phyloP scores from a whole-genome alignment of 257 asterid species.

The Coffea eugenioides region DNA sequence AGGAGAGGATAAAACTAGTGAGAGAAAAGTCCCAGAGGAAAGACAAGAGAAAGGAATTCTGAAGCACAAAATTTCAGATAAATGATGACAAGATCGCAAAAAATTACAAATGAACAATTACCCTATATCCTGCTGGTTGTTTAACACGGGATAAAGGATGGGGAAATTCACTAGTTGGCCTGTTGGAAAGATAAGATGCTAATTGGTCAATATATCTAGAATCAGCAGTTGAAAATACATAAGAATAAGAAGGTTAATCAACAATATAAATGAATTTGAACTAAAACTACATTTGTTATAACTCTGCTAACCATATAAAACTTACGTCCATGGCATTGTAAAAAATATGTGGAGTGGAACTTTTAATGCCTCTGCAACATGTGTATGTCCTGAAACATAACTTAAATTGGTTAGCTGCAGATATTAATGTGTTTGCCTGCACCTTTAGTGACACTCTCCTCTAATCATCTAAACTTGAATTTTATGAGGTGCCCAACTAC shows the following conservation, averaged over 20 bases:
- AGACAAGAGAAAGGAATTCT: slow-evolving; percentile 6
- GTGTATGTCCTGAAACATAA: slow-evolving; percentile 73
- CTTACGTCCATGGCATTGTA: slow-evolving; percentile 99
- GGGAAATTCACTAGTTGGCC: slow-evolving; percentile 98
- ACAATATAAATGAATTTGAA: neutral
- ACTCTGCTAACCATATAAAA: slow-evolving; percentile 27
- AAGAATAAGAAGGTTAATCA: slow-evolving; percentile 16
- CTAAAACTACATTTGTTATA: slow-evolving; percentile 2
- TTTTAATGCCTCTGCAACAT: slow-evolving; percentile 89
- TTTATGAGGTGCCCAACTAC: too few species aligned
- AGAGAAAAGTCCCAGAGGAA: neutral
- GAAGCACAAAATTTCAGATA: slow-evolving; percentile 4
- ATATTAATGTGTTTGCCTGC: neutral
- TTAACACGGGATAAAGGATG: slow-evolving; percentile 97
- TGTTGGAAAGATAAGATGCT: slow-evolving; percentile 34
- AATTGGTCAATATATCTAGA: slow-evolving; percentile 5
- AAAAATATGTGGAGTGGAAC: slow-evolving; percentile 89
- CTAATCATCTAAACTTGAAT: too few species aligned
- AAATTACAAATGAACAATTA: slow-evolving; percentile 27
- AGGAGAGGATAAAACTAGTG: neutral
- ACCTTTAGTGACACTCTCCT: too few species aligned
- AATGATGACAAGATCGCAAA: slow-evolving; percentile 11
- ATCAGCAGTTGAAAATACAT: slow-evolving; percentile 10
- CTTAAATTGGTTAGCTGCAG: slow-evolving; percentile 19
- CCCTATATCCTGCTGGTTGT: slow-evolving; percentile 96